Base-by-base conservation (phyloP, 1,284 basidiomycete species). In the Moesziomyces parantarcticus region DNA sequence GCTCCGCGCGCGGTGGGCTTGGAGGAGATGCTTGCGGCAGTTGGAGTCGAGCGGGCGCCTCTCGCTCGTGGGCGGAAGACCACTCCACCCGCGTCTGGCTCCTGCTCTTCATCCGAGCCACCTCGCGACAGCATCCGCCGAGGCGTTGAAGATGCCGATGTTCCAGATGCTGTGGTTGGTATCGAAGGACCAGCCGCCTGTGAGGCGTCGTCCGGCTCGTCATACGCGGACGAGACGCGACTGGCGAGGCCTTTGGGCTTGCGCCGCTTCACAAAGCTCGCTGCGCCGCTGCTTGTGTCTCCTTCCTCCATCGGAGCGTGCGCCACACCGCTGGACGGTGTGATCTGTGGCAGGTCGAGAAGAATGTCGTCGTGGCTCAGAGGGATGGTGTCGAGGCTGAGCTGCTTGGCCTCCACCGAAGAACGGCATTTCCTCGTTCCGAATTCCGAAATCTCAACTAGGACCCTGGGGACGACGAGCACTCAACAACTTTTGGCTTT, bases 211-310 rank as follows among this genome's bases (percentile, higher is more conserved):
- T 41, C 45, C 2, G 25, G 49, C 16, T 69, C 66, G 44, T 58
- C 40, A 46, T 59, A 69, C 20, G 44, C 42, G 4, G 66, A 58
- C 42, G 49, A 62, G 52, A 59, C 55, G 20, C 53, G 46, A 10
- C 53, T 47, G 18, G 56, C 67, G 14, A 61, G 59, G 42, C 49
- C 54, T 13, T 57, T 53, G 14, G 60, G 67, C 42, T 61, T 70
- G 50, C 51, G 58, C 22, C 58, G 57, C 54, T 71, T 71, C 43
- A 71, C 55, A 44, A 71, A 71, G 29, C 58, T 58, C 9, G 56
- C 48, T 4, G 50, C 54, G 22, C 51, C 50, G 50, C 53, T 60
- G 18, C 16, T 18, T 16, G 18, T 16, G 36, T 39, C 36, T 16
- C 36, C 36, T 16, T 14, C 36, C 16, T 18, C 18, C 36, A 39